These are phyloP conservation scores for Xylaria polymorpha DNA, from an alignment of 2,329 filamentous ascomycete species.

Conservation along the genomic window DNA sequence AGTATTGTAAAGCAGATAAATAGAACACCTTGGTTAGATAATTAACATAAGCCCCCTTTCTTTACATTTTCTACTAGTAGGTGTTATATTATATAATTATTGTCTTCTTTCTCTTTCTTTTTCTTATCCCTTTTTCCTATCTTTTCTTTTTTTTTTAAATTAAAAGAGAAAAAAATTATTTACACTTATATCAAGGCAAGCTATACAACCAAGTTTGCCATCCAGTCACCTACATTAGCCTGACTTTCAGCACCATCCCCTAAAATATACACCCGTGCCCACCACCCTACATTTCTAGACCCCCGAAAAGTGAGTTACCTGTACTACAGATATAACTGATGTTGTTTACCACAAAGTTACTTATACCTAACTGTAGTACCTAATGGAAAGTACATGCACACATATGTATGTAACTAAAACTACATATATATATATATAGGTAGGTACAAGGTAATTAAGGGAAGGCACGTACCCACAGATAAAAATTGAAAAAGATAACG, in stretches of 20 bases:
- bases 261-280: neutral
- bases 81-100: neutral
- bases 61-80: neutral
- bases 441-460: neutral
- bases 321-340: conserved; percentile 4
- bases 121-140: too few relatives aligned
- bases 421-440: too few relatives aligned
- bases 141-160: neutral
- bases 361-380: neutral
- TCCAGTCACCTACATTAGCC: neutral
- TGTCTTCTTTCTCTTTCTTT: neutral
- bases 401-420: too few relatives aligned
- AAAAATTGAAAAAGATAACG: neutral
- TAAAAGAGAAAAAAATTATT: neutral
- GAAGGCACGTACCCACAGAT: neutral
- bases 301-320: neutral
- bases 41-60: neutral
- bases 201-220: neutral
- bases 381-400: too few relatives aligned
- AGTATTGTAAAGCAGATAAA: neutral
- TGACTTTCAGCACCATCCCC: neutral
- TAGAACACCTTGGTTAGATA: neutral
- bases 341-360: neutral
- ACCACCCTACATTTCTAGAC: neutral
- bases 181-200: neutral